These are phyloP conservation scores for Euptelea pleiosperma DNA, from an alignment of 164 flowering plant genomes.

Conservation along the genomic window DNA sequence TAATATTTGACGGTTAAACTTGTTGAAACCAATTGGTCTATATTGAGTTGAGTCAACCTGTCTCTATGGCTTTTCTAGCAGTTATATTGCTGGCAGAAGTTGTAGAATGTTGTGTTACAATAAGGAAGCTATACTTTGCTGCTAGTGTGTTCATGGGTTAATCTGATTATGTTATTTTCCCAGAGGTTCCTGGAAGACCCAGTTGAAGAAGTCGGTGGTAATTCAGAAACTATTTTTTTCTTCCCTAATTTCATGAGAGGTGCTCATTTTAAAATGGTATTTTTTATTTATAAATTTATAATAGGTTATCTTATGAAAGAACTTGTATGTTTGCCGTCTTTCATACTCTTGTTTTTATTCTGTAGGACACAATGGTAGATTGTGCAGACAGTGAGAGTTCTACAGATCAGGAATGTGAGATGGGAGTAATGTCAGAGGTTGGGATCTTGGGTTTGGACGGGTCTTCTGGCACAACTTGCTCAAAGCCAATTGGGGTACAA, in stretches of 20 bases:
- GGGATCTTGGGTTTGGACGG: conserved; percentile 32
- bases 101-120: too few relatives aligned
- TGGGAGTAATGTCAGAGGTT: conserved; percentile 25
- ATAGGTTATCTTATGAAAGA: neutral
- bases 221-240: too few relatives aligned
- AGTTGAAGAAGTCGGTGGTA: too few relatives aligned
- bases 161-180: too few relatives aligned
- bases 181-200: too few relatives aligned
- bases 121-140: too few relatives aligned
- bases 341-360: neutral
- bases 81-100: too few relatives aligned
- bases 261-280: neutral
- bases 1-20: too few relatives aligned
- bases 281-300: neutral
- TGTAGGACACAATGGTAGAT: conserved; percentile 12
- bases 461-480: conserved; percentile 18
- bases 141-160: too few relatives aligned
- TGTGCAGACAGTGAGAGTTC: conserved; percentile 21
- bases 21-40: too few relatives aligned
- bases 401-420: conserved; percentile 20
- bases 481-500: conserved; percentile 37
- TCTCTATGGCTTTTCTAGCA: too few relatives aligned
- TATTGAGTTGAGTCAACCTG: too few relatives aligned
- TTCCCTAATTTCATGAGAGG: neutral
- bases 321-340: neutral